Evolutionary conservation across 2,329 filamentous ascomycete species (phyloP).

Genomic region (Fusarium secorum): DNA sequence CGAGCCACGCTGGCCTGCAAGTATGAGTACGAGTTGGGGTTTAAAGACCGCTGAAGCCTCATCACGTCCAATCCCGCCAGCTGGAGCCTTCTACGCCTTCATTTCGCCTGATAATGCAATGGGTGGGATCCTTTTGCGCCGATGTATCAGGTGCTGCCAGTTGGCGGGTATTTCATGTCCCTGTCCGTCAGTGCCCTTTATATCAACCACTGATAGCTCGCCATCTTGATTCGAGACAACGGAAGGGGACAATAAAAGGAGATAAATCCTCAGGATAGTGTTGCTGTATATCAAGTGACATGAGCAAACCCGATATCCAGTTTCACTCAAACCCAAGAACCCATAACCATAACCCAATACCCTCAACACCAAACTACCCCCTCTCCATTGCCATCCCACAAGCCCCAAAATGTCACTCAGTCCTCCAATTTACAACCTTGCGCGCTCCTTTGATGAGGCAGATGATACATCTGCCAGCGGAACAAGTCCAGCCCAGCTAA

Average conservation of each 20-base stretch:
- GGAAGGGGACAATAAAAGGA: background rate
- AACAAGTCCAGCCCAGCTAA: slow-evolving; percentile 67
- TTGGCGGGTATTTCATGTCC: slow-evolving; percentile 17
- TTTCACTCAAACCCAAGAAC: background rate
- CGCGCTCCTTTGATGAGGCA: slow-evolving; percentile 38
- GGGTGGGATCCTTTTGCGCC: background rate
- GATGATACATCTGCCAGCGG: slow-evolving; percentile 46
- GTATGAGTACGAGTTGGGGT: background rate
- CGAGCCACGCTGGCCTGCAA: background rate
- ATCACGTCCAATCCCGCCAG: background rate
- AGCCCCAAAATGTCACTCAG: slow-evolving; percentile 46
- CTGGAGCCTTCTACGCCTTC: background rate
- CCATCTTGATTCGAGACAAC: background rate
- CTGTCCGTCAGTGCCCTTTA: slow-evolving; percentile 23
- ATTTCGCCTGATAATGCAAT: background rate
- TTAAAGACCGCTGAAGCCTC: background rate
- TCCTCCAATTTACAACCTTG: slow-evolving; percentile 42
- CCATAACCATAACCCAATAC: background rate
- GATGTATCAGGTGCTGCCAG: slow-evolving; percentile 12
- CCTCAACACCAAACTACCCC: slow-evolving; percentile 14
- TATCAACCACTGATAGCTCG: background rate
- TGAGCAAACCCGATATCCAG: slow-evolving; percentile 15
- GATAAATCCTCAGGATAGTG: background rate
- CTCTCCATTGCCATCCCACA: background rate
- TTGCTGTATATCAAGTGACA: slow-evolving; percentile 32